Base-by-base conservation (phyloP, 2,329 filamentous ascomycete genomes). In the Phyllosticta paracitricarpa region DNA sequence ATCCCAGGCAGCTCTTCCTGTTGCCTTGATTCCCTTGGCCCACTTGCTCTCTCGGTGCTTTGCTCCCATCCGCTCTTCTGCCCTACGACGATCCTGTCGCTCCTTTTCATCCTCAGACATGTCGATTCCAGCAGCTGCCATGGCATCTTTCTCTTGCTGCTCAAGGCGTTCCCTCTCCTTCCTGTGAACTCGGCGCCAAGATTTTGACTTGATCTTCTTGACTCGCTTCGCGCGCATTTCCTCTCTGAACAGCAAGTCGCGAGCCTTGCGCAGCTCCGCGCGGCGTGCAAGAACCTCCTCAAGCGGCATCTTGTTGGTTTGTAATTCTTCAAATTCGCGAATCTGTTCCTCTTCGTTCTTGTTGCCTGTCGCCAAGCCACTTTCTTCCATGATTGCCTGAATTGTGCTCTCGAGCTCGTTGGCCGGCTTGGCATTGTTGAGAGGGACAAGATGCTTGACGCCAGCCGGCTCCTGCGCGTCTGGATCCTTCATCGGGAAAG, bases 121-220 rank as follows among this genome's bases (percentile, higher is more conserved):
- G 63, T 85, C 80, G 57, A 84, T 77, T 3, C 83, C 84, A 19
- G 82, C 82, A 57, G 84, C 83, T 55, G 79, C 77, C 58, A 86
- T 74, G 51, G 81, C 80, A 62, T 84, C 79, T 60, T 79, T 77
- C 65, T 87, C 84, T 56, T 80, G 76, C 63, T 84, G 76, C 57
- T 82, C 79, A 63, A 82, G 70, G 64, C 80, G 81, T 70, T 87
- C 83, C 14, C 84, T 79, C 70, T 89, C 89, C 71, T 88, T 96
- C 48, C 93, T 86, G 75, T 97, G 93, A 14, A 97, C 88, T 54
- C 92, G 87, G 61, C 93, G 89, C 72, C 96, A 99, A 0, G 91
- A 84, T 74, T 97, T 99, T 72, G 89, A 95, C 81, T 99, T 99
- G 78, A 99, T 99, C 79, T 97, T 97, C 78, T 97, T 96, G 76